Percentiles rank a stretch among this genome's conserved stretches.
These are phyloP conservation scores for Mucor indicus DNA, from an alignment of 371 early-diverging fungal species.

Conservation along the genomic window DNA sequence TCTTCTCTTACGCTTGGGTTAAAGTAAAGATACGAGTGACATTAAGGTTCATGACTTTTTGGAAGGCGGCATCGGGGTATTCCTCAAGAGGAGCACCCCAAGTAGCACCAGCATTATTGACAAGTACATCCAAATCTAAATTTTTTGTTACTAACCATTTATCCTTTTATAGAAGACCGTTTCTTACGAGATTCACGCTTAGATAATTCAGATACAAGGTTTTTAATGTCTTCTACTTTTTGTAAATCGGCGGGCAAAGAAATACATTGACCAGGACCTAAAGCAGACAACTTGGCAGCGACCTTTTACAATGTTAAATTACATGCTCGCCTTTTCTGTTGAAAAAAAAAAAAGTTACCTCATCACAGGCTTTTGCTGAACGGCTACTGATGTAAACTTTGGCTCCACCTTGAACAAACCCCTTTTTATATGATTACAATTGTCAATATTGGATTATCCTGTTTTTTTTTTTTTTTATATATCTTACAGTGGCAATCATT, in stretches of 20 bases:
- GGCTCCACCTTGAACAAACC: conserved; percentile 74
- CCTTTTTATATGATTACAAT: conserved; percentile 22
- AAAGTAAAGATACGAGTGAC: conserved; percentile 82
- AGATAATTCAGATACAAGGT: conserved; percentile 56
- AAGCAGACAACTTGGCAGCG: conserved; percentile 54
- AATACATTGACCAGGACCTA: conserved; percentile 73
- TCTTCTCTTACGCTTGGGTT: conserved; percentile 66
- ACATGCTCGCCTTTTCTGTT: not conserved
- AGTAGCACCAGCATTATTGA: conserved; percentile 88
- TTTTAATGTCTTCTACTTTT: conserved; percentile 55
- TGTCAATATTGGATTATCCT: not conserved
- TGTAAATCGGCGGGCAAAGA: conserved; percentile 79
- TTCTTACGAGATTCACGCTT: conserved; percentile 57
- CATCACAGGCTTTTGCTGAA: conserved; percentile 57
- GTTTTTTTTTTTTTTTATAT: not conserved
- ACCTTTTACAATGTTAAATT: conserved; percentile 11
- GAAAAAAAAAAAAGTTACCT: conserved; percentile 25
- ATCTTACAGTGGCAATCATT: conserved; percentile 61
- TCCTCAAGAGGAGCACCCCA: conserved; percentile 63
- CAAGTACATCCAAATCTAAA: conserved; percentile 74
- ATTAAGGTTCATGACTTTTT: conserved; percentile 87
- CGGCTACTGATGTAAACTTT: conserved; percentile 77
- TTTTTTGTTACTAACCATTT: not conserved
- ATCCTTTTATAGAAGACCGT: not conserved
- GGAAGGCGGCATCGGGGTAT: conserved; percentile 70